Evolutionary conservation across 2,329 filamentous ascomycete genomes (phyloP).

Genomic region (Colletotrichum scovillei): DNA sequence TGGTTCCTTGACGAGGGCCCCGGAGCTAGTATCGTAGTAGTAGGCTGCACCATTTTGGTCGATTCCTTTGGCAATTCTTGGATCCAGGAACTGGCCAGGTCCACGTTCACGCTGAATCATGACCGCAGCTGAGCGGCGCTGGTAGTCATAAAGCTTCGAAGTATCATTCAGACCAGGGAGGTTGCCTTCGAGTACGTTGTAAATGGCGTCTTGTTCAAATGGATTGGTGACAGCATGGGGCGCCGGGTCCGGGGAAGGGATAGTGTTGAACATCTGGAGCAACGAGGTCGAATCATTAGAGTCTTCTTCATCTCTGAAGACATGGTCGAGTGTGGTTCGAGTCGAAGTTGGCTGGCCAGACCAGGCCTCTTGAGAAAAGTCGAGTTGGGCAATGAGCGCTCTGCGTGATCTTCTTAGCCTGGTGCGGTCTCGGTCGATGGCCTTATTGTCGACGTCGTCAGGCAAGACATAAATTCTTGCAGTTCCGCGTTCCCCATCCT

Average conservation of each 20-base stretch:
- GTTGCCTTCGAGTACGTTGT: constrained; percentile 63
- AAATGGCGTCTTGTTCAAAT: constrained; percentile 64
- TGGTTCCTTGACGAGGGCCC: constrained; percentile 72
- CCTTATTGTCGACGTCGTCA: constrained; percentile 69
- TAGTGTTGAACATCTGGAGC: constrained; percentile 78
- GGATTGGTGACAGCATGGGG: constrained; percentile 59
- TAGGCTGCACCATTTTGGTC: constrained; percentile 73
- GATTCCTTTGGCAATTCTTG: constrained; percentile 70
- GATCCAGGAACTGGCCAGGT: constrained; percentile 75
- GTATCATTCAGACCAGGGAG: constrained; percentile 69
- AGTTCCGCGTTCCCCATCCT: constrained; percentile 40
- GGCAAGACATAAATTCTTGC: constrained; percentile 73
- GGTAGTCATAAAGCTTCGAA: constrained; percentile 76
- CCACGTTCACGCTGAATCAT: constrained; percentile 87
- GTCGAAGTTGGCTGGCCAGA: constrained; percentile 47
- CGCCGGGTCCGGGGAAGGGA: constrained; percentile 75
- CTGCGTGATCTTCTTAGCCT: constrained; percentile 58
- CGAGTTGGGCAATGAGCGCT: constrained; percentile 62
- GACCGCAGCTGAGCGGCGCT: constrained; percentile 80
- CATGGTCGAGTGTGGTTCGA: neutral
- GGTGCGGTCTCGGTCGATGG: constrained; percentile 60
- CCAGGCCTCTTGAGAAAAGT: constrained; percentile 69
- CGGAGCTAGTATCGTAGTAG: constrained; percentile 77
- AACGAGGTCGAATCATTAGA: constrained; percentile 60
- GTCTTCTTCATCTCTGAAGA: constrained; percentile 47